Percentiles rank a stretch among this genome's conserved stretches.
Evolutionary conservation across 257 asterid genomes (phyloP).

Genomic region (Fraxinus anomala): DNA sequence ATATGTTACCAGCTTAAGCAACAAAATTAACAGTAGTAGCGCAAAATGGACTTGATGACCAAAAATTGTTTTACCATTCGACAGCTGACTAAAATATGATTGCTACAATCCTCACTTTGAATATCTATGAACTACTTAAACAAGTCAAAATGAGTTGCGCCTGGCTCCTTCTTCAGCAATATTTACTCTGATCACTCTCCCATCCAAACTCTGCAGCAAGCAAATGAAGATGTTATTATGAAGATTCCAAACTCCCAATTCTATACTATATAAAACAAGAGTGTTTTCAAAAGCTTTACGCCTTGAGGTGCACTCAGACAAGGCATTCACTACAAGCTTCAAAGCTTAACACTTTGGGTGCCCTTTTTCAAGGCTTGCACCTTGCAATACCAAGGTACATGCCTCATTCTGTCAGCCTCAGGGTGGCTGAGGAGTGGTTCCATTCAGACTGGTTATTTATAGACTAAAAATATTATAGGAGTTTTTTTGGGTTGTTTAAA

Average conservation of each 20-base stretch:
- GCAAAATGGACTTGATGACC: background rate
- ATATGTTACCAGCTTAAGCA: background rate
- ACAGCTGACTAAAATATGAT: background rate
- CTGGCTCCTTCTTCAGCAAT: slow-evolving; percentile 59
- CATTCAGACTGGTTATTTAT: too few species aligned
- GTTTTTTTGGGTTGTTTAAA: too few species aligned
- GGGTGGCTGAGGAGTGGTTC: too few species aligned
- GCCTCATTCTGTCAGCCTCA: too few species aligned
- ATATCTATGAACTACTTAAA: background rate
- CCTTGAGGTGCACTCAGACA: background rate
- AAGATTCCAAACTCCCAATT: background rate
- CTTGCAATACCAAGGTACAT: background rate
- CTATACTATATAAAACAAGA: background rate
- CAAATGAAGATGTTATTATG: background rate
- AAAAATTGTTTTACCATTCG: background rate
- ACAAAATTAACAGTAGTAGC: background rate
- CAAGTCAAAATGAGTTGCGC: slow-evolving; percentile 33
- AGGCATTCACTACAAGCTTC: background rate
- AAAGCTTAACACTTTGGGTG: background rate
- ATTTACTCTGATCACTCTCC: slow-evolving; percentile 56
- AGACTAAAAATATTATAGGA: too few species aligned
- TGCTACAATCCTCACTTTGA: background rate
- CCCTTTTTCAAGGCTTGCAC: background rate
- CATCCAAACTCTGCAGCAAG: slow-evolving; percentile 50
- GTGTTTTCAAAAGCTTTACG: background rate